Evolutionary conservation across 495 filamentous ascomycete genomes (phyloP), one percentile per base, ranked within the genome.

Genomic region (Penicilliopsis zonata): DNA sequence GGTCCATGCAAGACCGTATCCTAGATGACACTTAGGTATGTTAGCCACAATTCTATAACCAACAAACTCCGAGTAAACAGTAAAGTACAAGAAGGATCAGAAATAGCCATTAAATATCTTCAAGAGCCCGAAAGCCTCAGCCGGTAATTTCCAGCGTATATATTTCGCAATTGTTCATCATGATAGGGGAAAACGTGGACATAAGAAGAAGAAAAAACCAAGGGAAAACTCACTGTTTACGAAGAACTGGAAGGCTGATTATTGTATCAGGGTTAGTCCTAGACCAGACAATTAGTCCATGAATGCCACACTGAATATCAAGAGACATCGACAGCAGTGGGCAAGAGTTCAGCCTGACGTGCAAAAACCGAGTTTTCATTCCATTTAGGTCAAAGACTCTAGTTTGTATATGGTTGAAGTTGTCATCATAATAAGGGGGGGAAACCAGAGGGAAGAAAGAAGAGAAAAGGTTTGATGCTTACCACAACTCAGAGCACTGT

Each of bases 131-230:
- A 63, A 65, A 69, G 72, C 61, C 74, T 96, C 83, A 75, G 88
- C 80, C 88, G 88, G 88, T 96, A 96, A 96, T 94, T 96, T 93
- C 86, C 86, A 94, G 83, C 83, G 83, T 92, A 87, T 83, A 74
- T 70, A 40, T 52, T 65, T 74, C 77, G 14, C 67, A 64, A 67
- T 67, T 65, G 71, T 70, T 84, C 85, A 92, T 95, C 87, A 87
- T 75, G 44, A 42, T 28, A 34, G 21, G 22, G 30, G n/a, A n/a
- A n/a, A n/a, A n/a, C n/a, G 7, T 31, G 7, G 16, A 20, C n/a
- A 19, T 20, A 15, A 30, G 17, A 41, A 13, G 27, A 21, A 26
- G 13, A 26, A 30, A 23, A 33, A 31, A 31, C 13, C 16, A 21
- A 13, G 12, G n/a, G 26, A n/a, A 5, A n/a, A 52, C 55, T 44